phyloP scores from a whole-genome alignment of 2,329 filamentous ascomycete species.

The Emergomyces orientalis region DNA sequence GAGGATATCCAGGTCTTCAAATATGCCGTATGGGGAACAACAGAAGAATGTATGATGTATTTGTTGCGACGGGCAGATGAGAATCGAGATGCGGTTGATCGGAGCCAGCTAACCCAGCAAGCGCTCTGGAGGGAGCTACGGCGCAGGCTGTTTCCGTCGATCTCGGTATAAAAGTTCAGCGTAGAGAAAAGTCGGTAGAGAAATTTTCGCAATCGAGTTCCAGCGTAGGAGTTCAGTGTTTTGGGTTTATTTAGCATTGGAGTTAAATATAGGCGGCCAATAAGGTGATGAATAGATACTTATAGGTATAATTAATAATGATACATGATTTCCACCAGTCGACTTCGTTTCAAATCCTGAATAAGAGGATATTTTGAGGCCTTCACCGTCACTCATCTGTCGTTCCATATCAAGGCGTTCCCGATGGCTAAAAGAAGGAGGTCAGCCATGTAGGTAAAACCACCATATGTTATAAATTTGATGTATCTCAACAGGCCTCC shows the following conservation, averaged over 20 bases:
- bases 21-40: conserved; percentile 51
- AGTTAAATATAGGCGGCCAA: background rate
- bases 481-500: background rate
- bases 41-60: conserved; percentile 53
- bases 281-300: background rate
- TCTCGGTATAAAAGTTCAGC: background rate
- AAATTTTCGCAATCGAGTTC: background rate
- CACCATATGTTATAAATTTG: background rate
- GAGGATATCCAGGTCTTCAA: conserved; percentile 47
- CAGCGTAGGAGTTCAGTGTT: background rate
- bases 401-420: background rate
- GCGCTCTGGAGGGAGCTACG: conserved; percentile 17
- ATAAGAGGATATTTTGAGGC: too few species aligned
- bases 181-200: background rate
- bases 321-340: background rate
- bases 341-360: background rate
- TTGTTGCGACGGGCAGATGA: conserved; percentile 58
- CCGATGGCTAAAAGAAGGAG: background rate
- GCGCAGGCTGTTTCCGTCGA: conserved; percentile 6
- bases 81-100: conserved; percentile 55
- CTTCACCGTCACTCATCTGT: background rate
- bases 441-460: background rate
- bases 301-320: background rate
- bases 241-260: background rate
- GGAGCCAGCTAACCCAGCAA: conserved; percentile 28